Conservation (phyloP, 495 filamentous ascomycete genomes). For the Antarctomyces pellizariae region DNA sequence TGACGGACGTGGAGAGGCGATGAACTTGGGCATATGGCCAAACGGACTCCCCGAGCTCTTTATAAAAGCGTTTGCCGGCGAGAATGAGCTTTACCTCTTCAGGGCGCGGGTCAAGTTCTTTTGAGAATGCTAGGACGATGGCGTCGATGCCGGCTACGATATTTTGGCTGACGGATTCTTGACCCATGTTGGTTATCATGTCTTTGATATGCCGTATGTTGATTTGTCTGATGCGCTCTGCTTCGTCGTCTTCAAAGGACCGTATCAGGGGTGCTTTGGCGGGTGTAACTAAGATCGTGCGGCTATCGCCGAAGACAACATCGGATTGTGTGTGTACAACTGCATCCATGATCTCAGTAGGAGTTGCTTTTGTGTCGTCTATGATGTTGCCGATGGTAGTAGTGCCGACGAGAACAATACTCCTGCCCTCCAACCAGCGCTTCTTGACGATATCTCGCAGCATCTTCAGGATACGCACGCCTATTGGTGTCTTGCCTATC, state of each 20-base stretch:
- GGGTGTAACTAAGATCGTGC: constrained; percentile 29
- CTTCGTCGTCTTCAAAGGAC: constrained; percentile 16
- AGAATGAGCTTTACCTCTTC: constrained; percentile 14
- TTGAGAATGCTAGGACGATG: constrained; percentile 18
- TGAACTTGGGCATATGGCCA: constrained; percentile 38
- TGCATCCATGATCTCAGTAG: too few relatives aligned
- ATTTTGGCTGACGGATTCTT: too few relatives aligned
- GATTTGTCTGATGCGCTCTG: constrained; percentile 29
- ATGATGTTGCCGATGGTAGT: constrained; percentile 10
- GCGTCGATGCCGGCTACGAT: too few relatives aligned
- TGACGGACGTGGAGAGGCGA: constrained; percentile 32
- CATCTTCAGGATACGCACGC: constrained; percentile 35
- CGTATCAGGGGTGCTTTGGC: too few relatives aligned
- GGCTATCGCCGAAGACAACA: constrained; percentile 14
- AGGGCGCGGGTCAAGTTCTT: constrained; percentile 14
- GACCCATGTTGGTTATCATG: constrained; percentile 20
- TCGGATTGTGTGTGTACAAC: constrained; percentile 13
- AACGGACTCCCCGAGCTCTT: constrained; percentile 25
- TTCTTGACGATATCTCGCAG: constrained; percentile 48
- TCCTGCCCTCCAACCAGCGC: constrained; percentile 40
- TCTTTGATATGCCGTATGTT: constrained; percentile 48
- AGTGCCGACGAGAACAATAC: constrained; percentile 57
- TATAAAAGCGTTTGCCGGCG: constrained; percentile 16
- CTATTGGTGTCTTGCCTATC: constrained; percentile 35
- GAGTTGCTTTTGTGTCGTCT: too few relatives aligned